Base-by-base conservation (phyloP, 495 filamentous ascomycete genomes). In the Aspergillus wentii region DNA sequence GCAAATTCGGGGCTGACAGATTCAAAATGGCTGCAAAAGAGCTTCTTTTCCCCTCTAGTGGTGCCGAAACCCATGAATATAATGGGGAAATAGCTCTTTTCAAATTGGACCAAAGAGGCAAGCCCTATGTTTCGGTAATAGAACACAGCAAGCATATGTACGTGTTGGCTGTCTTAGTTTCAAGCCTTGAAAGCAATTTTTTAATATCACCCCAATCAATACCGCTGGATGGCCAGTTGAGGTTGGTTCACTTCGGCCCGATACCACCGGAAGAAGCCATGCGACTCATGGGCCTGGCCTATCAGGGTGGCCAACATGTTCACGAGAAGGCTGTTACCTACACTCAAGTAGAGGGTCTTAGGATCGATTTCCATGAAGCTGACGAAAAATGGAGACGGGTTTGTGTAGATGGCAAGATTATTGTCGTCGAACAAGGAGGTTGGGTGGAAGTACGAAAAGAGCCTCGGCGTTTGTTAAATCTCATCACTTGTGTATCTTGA, bases 341-440 rank as follows among this genome's bases (percentile, higher is more conserved):
- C 56, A 71, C 78, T 14, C 64, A 72, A 17, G 61, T 88, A 27
- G 74, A 80, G 2, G 71, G 74, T 16, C 30, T 90, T 16, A 69
- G 67, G 30, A 76, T 95, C 19, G 69, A 79, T 22, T 79, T 94
- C 25, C 40, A 69, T 7, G 82, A 90, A 48, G 41, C 52, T 10
- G 68, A 79, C 30, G 68, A 76, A 28, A 67, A 77, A 44, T 95
- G 88, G 88, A 66, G 89, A 40, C 76, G 87, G 43, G 75, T 94
- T 2, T 97, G 90, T 52, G 66, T 97, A 16, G 91, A 97, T 64
- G 91, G 91, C 9, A 85, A 81, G 40, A 90, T 94, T 45, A 74
- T 94, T 8, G 72, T 71, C 38, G 54, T 95, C 13, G 79, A 80
- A 30, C 48, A 72, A 42, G 78, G 73, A 0, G 89, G 91, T 5